Percentiles rank a stretch among this genome's conserved stretches.
phyloP scores from a whole-genome alignment of 345 rosid species.

The Pugionium dolabratum region DNA sequence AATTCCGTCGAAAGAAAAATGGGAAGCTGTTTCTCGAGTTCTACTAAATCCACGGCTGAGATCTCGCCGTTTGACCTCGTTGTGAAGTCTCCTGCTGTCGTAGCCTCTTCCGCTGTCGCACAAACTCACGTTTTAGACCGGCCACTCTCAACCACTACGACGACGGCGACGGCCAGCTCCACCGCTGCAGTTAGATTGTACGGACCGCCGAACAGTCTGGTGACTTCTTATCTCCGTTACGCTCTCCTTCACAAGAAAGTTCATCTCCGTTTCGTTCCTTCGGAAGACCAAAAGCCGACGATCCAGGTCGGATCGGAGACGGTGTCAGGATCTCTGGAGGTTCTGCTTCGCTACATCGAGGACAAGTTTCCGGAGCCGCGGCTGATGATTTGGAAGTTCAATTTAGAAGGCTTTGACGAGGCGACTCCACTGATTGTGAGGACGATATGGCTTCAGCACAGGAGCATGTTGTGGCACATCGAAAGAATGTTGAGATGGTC shows the following conservation, averaged over 20 bases:
- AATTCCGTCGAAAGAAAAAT: slow-evolving; percentile 25
- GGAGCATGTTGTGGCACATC: slow-evolving; percentile 61
- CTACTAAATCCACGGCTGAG: slow-evolving; percentile 52
- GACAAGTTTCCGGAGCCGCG: slow-evolving; percentile 54
- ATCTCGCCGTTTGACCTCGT: slow-evolving; percentile 49
- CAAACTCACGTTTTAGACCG: slow-evolving; percentile 15
- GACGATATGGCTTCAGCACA: slow-evolving; percentile 55
- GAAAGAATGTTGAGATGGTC: slow-evolving; percentile 69
- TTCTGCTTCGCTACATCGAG: slow-evolving; percentile 55
- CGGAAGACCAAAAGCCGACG: slow-evolving; percentile 40
- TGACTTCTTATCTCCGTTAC: slow-evolving; percentile 52
- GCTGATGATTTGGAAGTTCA: slow-evolving; percentile 37
- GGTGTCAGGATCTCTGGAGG: slow-evolving; percentile 50
- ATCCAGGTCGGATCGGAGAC: slow-evolving; percentile 53
- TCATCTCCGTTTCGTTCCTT: slow-evolving; percentile 46
- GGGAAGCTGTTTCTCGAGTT: slow-evolving; percentile 51
- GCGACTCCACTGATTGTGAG: slow-evolving; percentile 51
- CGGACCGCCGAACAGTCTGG: slow-evolving; percentile 43
- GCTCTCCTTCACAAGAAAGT: slow-evolving; percentile 58
- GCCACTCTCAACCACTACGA: background rate
- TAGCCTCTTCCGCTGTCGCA: slow-evolving; percentile 15
- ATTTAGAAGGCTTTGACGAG: slow-evolving; percentile 41
- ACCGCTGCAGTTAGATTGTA: slow-evolving; percentile 41
- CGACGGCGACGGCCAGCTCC: slow-evolving; percentile 23
- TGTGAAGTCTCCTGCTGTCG: slow-evolving; percentile 31